phyloP scores from a whole-genome alignment of 192 early-diverging fungal species.

The Umbelopsis sp. region DNA sequence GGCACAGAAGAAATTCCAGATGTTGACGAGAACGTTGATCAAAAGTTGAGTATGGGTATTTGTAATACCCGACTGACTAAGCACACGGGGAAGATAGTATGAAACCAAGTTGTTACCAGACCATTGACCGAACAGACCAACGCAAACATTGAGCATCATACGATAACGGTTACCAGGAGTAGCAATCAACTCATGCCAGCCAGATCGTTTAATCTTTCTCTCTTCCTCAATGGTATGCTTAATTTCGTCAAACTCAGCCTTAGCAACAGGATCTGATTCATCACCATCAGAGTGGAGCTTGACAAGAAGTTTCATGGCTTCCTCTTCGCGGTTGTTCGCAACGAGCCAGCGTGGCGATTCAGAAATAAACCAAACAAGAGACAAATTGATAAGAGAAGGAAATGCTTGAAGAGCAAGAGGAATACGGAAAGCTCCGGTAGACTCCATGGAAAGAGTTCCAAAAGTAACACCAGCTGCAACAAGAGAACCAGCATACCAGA shows the following conservation, averaged over 20 bases:
- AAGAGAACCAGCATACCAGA: constrained; percentile 55
- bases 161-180: constrained; percentile 35
- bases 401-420: constrained; percentile 55
- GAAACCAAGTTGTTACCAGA: constrained; percentile 40
- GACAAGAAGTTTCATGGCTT: constrained; percentile 52
- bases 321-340: constrained; percentile 47
- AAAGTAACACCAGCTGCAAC: constrained; percentile 56
- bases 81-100: constrained; percentile 30
- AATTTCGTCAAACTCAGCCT: constrained; percentile 66
- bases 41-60: constrained; percentile 33
- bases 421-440: constrained; percentile 54
- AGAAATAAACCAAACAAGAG: constrained; percentile 58
- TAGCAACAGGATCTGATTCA: constrained; percentile 47
- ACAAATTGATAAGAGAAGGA: constrained; percentile 50
- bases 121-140: constrained; percentile 44
- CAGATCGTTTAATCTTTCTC: constrained; percentile 47
- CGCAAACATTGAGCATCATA: constrained; percentile 48
- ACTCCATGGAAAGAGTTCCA: constrained; percentile 38
- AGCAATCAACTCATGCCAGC: neutral
- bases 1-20: constrained; percentile 37
- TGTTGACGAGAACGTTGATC: constrained; percentile 31
- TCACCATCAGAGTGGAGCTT: constrained; percentile 54
- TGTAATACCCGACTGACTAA: constrained; percentile 27
- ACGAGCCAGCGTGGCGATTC: constrained; percentile 72
- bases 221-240: constrained; percentile 61